These are phyloP conservation scores for Neoarthrinium moseri DNA, from an alignment of 2,329 filamentous ascomycete genomes.

Conservation along the genomic window DNA sequence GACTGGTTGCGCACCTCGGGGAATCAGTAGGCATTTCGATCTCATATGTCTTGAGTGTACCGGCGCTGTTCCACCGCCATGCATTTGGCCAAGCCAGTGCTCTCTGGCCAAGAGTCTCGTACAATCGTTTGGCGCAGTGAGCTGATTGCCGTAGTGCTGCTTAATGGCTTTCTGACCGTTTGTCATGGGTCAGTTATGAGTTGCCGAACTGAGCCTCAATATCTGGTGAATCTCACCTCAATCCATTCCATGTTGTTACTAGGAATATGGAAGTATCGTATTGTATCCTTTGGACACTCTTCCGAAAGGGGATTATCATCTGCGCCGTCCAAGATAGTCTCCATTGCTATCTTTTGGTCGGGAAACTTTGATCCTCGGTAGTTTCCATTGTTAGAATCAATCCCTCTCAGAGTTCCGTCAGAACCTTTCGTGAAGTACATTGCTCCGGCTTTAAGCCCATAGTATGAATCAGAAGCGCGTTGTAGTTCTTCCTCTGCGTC, in stretches of 20 bases:
- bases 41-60: conserved; percentile 12
- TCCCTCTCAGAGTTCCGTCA: not conserved
- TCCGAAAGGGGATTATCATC: conserved; percentile 3
- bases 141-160: conserved; percentile 7
- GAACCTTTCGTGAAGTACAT: conserved; percentile 6
- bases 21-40: conserved; percentile 8
- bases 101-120: conserved; percentile 7
- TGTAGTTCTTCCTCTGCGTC: not conserved
- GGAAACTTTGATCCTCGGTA: conserved; percentile 1
- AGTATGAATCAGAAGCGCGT: not conserved
- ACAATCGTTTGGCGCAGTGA: not conserved
- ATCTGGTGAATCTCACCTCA: conserved; percentile 2
- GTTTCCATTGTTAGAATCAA: not conserved
- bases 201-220: no score
- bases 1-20: conserved; percentile 3
- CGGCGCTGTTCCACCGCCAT: conserved; percentile 3
- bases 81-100: conserved; percentile 12
- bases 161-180: conserved; percentile 6
- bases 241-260: conserved; percentile 13
- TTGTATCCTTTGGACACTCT: not conserved
- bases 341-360: conserved; percentile 9
- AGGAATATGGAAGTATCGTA: conserved; percentile 13
- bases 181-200: no score
- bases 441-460: conserved; percentile 5
- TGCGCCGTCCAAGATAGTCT: not conserved